Percentiles rank a stretch among this genome's conserved stretches.
Evolutionary conservation across 2,329 filamentous ascomycete genomes (phyloP).

Genomic region (Diaporthe citriasiana): DNA sequence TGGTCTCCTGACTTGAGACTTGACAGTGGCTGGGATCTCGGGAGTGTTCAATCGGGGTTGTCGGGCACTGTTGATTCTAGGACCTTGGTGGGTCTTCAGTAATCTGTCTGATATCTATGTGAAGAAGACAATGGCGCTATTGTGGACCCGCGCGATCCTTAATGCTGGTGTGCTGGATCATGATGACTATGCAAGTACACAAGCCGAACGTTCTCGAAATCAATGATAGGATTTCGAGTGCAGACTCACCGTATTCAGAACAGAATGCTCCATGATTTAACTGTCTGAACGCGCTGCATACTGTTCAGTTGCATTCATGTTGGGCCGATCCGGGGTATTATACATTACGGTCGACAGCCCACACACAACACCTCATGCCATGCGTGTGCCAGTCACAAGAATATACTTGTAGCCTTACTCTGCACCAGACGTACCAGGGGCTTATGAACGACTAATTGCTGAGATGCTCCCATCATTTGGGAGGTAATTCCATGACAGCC

Average conservation of each 20-base stretch:
- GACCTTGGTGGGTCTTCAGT: neutral
- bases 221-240: neutral
- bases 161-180: neutral
- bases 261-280: neutral
- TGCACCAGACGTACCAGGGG: no score
- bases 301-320: neutral
- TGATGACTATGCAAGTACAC: neutral
- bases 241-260: neutral
- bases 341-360: no score
- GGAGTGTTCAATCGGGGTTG: neutral
- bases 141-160: neutral
- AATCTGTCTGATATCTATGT: neutral
- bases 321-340: neutral
- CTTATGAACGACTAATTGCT: no score
- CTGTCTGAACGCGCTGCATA: neutral
- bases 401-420: neutral
- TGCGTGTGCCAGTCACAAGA: no score
- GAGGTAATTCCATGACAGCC: no score
- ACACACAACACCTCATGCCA: no score
- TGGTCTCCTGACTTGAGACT: neutral
- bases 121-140: neutral
- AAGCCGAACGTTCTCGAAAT: no score
- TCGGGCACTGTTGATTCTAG: neutral
- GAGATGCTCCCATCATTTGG: no score
- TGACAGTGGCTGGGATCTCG: neutral